Conservation (phyloP, 352 stramenopile species). For the Phytophthora pinifolia region DNA sequence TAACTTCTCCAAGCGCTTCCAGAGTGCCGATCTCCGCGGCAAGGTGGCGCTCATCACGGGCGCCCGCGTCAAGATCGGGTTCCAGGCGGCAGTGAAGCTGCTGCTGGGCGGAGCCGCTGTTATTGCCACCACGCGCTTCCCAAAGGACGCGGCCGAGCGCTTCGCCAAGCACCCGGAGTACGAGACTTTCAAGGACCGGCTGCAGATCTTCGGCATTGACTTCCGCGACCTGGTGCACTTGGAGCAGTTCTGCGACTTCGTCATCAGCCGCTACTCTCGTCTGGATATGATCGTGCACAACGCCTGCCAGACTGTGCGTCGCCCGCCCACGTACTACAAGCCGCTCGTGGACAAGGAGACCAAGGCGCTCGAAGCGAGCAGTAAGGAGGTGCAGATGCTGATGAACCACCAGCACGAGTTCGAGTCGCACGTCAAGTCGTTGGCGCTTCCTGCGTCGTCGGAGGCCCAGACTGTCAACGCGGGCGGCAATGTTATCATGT, state of each 20-base stretch:
- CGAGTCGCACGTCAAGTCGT: conserved; percentile 60
- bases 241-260: conserved; percentile 93
- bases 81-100: conserved; percentile 94
- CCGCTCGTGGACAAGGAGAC: conserved; percentile 89
- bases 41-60: conserved; percentile 95
- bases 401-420: conserved; percentile 85
- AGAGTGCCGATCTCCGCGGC: conserved; percentile 86
- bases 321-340: conserved; percentile 94
- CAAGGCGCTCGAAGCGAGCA: conserved; percentile 53
- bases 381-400: conserved; percentile 58
- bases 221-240: conserved; percentile 95
- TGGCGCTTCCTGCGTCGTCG: conserved; percentile 43
- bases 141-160: conserved; percentile 88
- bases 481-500: conserved; percentile 44
- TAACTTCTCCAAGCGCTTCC: conserved; percentile 95
- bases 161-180: conserved; percentile 94
- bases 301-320: conserved; percentile 96
- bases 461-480: conserved; percentile 18
- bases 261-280: conserved; percentile 79
- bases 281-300: conserved; percentile 98
- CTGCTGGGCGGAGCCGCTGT: conserved; percentile 91
- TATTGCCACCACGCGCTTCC: conserved; percentile 95
- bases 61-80: conserved; percentile 97
- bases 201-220: conserved; percentile 97
- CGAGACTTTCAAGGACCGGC: conserved; percentile 89